phyloP scores from a whole-genome alignment of 768 basidiomycete genomes.

The Boletus barrowsii region DNA sequence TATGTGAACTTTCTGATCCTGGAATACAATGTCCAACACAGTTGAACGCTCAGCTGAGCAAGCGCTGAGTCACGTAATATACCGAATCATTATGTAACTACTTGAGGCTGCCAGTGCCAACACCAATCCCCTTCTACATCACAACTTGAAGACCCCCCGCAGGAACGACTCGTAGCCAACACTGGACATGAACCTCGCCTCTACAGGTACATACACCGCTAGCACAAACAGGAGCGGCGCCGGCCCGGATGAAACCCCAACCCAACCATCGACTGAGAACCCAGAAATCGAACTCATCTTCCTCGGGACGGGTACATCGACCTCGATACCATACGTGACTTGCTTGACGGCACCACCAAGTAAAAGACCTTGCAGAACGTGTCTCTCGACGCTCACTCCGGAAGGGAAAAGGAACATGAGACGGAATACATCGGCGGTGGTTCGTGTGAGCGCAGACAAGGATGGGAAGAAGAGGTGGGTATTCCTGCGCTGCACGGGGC shows the following conservation, averaged over 20 bases:
- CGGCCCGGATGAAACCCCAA: neutral
- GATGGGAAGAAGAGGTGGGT: constrained; percentile 50
- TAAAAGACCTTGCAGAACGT: constrained; percentile 54
- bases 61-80: too few species aligned
- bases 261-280: neutral
- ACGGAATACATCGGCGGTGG: constrained; percentile 75
- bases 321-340: constrained; percentile 61
- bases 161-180: neutral
- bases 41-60: too few species aligned
- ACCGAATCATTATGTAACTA: too few species aligned
- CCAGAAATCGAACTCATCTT: constrained; percentile 63
- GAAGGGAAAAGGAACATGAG: constrained; percentile 81
- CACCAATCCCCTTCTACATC: too few species aligned
- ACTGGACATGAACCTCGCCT: neutral
- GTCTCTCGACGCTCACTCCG: constrained; percentile 61
- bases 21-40: too few species aligned
- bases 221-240: neutral
- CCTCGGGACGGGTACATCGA: constrained; percentile 81
- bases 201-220: neutral
- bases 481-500: neutral
- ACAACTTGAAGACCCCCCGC: neutral
- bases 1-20: too few species aligned
- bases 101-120: too few species aligned
- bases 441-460: constrained; percentile 43
- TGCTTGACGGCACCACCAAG: constrained; percentile 72